Percentiles rank a stretch among this genome's conserved stretches.
Conservation (phyloP, 179 eudicot species). For the Sideroxylon spinosum region DNA sequence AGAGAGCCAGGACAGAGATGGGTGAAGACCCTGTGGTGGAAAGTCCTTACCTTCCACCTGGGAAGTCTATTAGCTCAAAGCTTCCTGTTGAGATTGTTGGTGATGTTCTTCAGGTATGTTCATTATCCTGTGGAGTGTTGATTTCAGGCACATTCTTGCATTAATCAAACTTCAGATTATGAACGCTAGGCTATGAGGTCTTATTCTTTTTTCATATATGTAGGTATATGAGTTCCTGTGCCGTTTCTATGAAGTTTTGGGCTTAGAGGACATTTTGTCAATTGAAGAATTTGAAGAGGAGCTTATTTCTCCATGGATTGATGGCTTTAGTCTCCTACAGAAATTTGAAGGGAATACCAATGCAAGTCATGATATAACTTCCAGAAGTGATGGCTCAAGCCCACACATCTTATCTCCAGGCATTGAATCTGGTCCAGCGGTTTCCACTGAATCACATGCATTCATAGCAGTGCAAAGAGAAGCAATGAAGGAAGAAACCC, state of each 20-base stretch:
- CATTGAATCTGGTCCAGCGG: slow-evolving; percentile 28
- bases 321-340: slow-evolving; percentile 23
- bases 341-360: slow-evolving; percentile 25
- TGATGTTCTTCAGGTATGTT: slow-evolving; percentile 58
- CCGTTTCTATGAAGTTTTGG: slow-evolving; percentile 50
- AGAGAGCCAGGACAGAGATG: slow-evolving; percentile 20
- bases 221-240: slow-evolving; percentile 51
- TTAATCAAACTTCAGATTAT: background rate
- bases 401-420: slow-evolving; percentile 31
- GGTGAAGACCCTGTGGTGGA: slow-evolving; percentile 16
- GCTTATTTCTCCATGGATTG: slow-evolving; percentile 52
- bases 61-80: slow-evolving; percentile 45
- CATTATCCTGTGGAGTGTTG: background rate
- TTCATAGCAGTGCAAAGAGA: slow-evolving; percentile 30
- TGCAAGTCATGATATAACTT: slow-evolving; percentile 21
- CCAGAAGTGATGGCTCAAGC: slow-evolving; percentile 25
- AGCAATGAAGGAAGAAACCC: slow-evolving; percentile 26
- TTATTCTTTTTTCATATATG: slow-evolving; percentile 13
- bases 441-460: slow-evolving; percentile 24
- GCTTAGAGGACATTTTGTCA: slow-evolving; percentile 33
- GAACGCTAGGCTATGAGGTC: background rate
- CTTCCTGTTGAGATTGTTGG: slow-evolving; percentile 55
- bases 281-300: slow-evolving; percentile 55
- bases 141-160: background rate
- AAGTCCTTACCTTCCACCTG: slow-evolving; percentile 32